These are phyloP conservation scores for Alternaria incomplexa DNA, from an alignment of 2,329 filamentous ascomycete species.

Conservation along the genomic window DNA sequence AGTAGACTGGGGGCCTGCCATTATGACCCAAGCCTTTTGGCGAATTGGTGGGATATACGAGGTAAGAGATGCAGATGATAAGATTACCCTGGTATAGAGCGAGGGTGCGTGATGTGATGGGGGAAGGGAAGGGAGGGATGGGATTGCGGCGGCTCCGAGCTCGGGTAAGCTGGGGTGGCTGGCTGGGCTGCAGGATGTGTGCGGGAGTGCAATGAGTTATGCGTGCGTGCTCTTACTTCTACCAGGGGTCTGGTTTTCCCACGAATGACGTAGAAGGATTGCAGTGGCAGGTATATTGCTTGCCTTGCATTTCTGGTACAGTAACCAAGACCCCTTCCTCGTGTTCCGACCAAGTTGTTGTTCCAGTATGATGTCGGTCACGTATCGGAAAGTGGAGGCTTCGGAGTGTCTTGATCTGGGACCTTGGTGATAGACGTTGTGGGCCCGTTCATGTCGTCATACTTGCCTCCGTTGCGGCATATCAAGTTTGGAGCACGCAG, in stretches of 20 bases:
- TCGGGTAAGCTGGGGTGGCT: neutral
- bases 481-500: constrained; percentile 7
- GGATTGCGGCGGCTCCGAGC: constrained; percentile 1
- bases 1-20: neutral
- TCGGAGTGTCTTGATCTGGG: neutral
- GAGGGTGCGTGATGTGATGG: neutral
- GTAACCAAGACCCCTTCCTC: neutral
- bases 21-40: constrained; percentile 1
- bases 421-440: constrained; percentile 14
- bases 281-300: neutral
- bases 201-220: neutral
- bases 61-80: constrained; percentile 8
- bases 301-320: neutral
- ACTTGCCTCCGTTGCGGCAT: constrained; percentile 5
- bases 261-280: neutral
- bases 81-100: constrained; percentile 9
- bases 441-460: constrained; percentile 13
- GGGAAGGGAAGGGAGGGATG: neutral
- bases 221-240: neutral
- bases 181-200: constrained; percentile 1
- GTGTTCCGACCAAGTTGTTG: neutral
- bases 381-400: neutral
- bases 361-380: neutral
- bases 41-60: neutral
- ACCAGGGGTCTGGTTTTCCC: neutral